Evolutionary conservation across 768 basidiomycete genomes (phyloP).

Genomic region (Kwoniella heveanensis): DNA sequence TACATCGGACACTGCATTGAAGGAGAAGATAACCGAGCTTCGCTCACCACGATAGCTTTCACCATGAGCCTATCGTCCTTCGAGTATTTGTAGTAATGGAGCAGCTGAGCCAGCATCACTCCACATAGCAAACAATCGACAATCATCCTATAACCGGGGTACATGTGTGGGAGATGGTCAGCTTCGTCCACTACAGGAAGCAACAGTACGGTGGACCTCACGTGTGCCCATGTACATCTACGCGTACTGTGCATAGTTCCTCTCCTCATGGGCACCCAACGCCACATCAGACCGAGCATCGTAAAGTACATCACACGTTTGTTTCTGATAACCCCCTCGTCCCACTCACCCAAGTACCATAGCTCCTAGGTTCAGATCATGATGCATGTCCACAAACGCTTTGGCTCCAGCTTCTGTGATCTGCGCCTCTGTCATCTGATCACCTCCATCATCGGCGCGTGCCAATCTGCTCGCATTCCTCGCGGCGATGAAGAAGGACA

Average conservation of each 20-base stretch:
- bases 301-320: too few species aligned
- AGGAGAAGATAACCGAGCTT: background rate
- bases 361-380: slow-evolving; percentile 12
- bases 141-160: background rate
- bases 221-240: too few species aligned
- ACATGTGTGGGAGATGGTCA: too few species aligned
- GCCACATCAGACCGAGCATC: too few species aligned
- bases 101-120: slow-evolving; percentile 1
- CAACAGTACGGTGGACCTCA: too few species aligned
- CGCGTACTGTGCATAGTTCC: too few species aligned
- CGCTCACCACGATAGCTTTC: slow-evolving; percentile 9
- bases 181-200: too few species aligned
- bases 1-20: too few species aligned
- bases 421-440: background rate
- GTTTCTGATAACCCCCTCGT: too few species aligned
- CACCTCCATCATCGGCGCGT: too few species aligned
- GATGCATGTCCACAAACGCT: slow-evolving; percentile 6
- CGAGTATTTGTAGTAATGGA: slow-evolving; percentile 11
- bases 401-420: background rate
- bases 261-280: too few species aligned
- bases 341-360: slow-evolving; percentile 11
- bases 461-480: too few species aligned
- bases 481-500: background rate
- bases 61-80: slow-evolving; percentile 4
- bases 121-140: slow-evolving; percentile 8